Conservation (phyloP, 164 flowering plant species). For the Annona cherimola region DNA sequence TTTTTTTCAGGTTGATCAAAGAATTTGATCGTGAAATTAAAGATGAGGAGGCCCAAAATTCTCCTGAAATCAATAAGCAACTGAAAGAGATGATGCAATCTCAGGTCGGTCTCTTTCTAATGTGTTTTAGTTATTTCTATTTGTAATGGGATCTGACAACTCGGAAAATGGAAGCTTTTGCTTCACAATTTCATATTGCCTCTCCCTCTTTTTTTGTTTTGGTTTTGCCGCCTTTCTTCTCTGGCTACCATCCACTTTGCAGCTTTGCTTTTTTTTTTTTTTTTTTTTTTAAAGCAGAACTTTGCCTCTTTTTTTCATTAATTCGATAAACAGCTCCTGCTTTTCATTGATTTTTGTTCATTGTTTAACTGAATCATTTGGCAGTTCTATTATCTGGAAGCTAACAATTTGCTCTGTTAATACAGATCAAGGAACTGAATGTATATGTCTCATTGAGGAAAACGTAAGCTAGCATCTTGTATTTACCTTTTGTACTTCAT, state of each 20-base stretch:
- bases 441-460: constrained; percentile 90
- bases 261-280: too few species aligned
- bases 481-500: background rate
- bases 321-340: too few species aligned
- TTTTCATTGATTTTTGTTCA: too few species aligned
- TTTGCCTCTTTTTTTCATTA: too few species aligned
- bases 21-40: constrained; percentile 96
- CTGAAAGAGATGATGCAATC: constrained; percentile 95
- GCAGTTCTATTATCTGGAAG: background rate
- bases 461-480: constrained; percentile 54
- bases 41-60: constrained; percentile 68
- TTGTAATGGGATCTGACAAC: too few species aligned
- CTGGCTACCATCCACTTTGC: too few species aligned
- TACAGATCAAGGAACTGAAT: constrained; percentile 96
- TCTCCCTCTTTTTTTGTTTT: too few species aligned
- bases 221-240: too few species aligned
- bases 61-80: constrained; percentile 79
- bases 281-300: too few species aligned
- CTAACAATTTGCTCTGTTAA: constrained; percentile 7
- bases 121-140: too few species aligned
- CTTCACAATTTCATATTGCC: too few species aligned
- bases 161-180: too few species aligned
- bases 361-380: background rate
- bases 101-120: constrained; percentile 44
- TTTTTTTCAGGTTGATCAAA: constrained; percentile 61